Conservation (phyloP, 495 filamentous ascomycete genomes). For the Penicillium egyptiacum region DNA sequence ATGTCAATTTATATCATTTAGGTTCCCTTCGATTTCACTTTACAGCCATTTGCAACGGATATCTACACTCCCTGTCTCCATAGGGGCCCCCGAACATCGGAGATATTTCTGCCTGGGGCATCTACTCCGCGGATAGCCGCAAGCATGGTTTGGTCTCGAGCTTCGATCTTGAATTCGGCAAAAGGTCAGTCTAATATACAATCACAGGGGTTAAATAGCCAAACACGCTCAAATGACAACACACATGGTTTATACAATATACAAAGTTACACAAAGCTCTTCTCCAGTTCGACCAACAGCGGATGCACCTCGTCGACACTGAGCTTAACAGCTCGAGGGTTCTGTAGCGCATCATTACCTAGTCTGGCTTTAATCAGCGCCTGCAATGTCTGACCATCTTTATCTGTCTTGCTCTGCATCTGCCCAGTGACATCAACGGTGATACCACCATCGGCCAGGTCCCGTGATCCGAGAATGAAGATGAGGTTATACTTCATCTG, state of each 20-base stretch:
- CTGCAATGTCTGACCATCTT: constrained; percentile 30
- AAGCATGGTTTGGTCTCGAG: background rate
- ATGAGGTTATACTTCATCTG: constrained; percentile 72
- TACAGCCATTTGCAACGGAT: background rate
- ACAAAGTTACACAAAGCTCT: constrained; percentile 31
- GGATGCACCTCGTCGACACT: constrained; percentile 40
- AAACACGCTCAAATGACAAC: constrained; percentile 9
- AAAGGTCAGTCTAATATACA: constrained; percentile 14
- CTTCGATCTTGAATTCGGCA: background rate
- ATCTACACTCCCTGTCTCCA: background rate
- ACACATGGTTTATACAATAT: background rate
- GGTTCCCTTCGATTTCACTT: background rate
- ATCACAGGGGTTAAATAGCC: constrained; percentile 7
- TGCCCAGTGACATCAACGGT: constrained; percentile 50
- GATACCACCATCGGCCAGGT: constrained; percentile 45
- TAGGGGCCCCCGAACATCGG: constrained; percentile 25
- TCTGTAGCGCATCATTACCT: constrained; percentile 34
- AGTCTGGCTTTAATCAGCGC: constrained; percentile 31
- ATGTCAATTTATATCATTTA: background rate
- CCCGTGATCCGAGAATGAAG: constrained; percentile 66
- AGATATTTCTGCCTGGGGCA: constrained; percentile 16
- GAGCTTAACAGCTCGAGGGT: constrained; percentile 42
- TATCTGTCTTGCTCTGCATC: constrained; percentile 42
- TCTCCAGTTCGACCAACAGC: constrained; percentile 43
- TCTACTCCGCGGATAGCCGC: constrained; percentile 25